Conservation (phyloP, 345 rosid genomes). For the Reutealis trisperma region DNA sequence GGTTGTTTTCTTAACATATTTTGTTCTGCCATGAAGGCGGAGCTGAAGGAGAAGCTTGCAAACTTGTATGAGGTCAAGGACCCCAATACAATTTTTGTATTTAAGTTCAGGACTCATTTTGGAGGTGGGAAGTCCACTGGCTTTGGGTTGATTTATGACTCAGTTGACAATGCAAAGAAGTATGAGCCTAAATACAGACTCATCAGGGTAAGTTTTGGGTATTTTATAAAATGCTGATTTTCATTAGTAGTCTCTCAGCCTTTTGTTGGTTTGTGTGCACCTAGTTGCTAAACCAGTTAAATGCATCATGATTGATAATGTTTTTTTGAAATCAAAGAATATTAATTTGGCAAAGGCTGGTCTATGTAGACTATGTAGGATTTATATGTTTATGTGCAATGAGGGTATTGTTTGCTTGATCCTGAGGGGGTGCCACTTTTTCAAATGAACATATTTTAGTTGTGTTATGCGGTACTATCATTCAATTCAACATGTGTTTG, state of each 20-base stretch:
- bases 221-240: background rate
- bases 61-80: slow-evolving; percentile 90
- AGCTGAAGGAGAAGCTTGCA: slow-evolving; percentile 82
- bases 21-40: slow-evolving; percentile 44
- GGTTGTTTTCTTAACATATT: background rate
- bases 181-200: slow-evolving; percentile 96
- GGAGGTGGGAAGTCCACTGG: slow-evolving; percentile 99
- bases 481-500: background rate
- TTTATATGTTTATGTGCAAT: background rate
- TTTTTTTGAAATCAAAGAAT: too few species aligned
- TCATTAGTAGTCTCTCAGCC: background rate
- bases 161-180: slow-evolving; percentile 88
- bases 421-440: too few species aligned
- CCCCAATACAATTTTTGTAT: slow-evolving; percentile 85
- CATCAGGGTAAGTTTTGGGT: slow-evolving; percentile 67
- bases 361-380: background rate
- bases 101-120: slow-evolving; percentile 94
- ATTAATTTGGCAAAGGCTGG: too few species aligned
- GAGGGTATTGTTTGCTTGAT: too few species aligned
- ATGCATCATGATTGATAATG: too few species aligned
- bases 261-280: background rate
- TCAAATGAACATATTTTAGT: background rate
- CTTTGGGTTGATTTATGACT: slow-evolving; percentile 89
- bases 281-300: background rate
- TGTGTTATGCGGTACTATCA: background rate